These are phyloP conservation scores for Fusarium beomiforme DNA, from an alignment of 2,329 filamentous ascomycete genomes.

Conservation along the genomic window DNA sequence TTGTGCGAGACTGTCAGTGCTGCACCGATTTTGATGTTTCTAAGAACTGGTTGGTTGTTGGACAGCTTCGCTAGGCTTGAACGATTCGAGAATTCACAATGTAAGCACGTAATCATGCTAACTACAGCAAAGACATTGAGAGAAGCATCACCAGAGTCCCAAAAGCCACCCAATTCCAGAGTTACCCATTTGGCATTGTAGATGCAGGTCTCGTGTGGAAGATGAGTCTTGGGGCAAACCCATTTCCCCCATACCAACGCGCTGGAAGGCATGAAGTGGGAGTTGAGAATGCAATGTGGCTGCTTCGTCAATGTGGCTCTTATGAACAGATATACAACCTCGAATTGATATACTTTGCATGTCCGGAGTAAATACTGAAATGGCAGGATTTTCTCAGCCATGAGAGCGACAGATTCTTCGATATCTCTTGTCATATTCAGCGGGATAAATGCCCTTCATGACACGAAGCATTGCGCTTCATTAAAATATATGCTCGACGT, in stretches of 20 bases:
- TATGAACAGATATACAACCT: background rate
- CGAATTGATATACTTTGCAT: background rate
- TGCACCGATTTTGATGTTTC: background rate
- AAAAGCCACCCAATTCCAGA: conserved; percentile 15
- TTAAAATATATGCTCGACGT: background rate
- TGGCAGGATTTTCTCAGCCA: conserved; percentile 10
- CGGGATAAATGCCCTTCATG: rapidly evolving
- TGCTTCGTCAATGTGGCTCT: background rate
- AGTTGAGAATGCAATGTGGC: background rate
- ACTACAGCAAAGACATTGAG: background rate
- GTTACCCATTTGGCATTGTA: conserved; percentile 18
- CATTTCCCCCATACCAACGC: conserved; percentile 3
- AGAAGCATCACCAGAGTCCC: background rate
- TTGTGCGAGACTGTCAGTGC: background rate
- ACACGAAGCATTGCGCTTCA: background rate
- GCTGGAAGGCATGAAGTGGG: background rate
- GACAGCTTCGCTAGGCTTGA: background rate
- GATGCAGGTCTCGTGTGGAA: conserved; percentile 21
- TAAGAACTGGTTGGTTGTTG: background rate
- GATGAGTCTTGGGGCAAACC: conserved; percentile 11
- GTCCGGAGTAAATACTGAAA: background rate
- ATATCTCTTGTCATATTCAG: background rate
- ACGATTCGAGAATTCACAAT: background rate
- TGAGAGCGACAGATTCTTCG: background rate
- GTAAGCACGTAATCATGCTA: background rate